Base-by-base conservation (phyloP, 1,284 basidiomycete genomes). In the Meripilus lineatus region DNA sequence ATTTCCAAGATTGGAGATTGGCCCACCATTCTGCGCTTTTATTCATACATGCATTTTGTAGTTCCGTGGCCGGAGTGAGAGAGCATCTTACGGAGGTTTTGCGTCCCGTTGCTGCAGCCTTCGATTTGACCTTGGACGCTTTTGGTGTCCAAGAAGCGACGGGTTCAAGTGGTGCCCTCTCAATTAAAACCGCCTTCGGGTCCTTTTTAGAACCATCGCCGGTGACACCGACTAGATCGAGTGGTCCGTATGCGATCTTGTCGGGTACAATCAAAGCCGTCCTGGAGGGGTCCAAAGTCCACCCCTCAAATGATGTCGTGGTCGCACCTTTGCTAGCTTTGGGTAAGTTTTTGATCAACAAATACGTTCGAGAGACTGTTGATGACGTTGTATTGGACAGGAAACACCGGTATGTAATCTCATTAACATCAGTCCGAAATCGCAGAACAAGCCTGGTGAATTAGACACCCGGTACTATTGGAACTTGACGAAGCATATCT, bases 191-290 rank as follows among this genome's bases (percentile, higher is more conserved):
- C 39, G 69, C 74, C 2, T 75, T 64, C 58, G 66, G 66, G 18
- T 64, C 62, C 0, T 66, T 64, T 13, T 64, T 79, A 13, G 72
- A 78, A 47, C 77, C 82, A 1, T 75, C 81, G 4, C 78, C 79
- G 0, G 60, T 74, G 21, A 74, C 80, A 13, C 73, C 78, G 0
- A 67, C 64, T 4, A 60, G 64, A 8, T 58, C 58, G 3, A 61
- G 68, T 15, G 69, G 71, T 0, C 69, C 76, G 15, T 83, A 69
- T 59, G 55, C 57, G 14, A 49, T 80, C 14, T 59, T 79, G 20
- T 71, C 70, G 15, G 75, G 72, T 2, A 75, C 71, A 7, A 76
- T 79, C 52, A 71, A 70, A 47, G 62, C 70, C 8, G n/a, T n/a
- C 8, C n/a, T 30, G 28, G n/a, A 30, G n/a, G n/a, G n/a, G 8